These are phyloP conservation scores for Diplocarpon rosae DNA, from an alignment of 2,329 filamentous ascomycete genomes.

Conservation along the genomic window DNA sequence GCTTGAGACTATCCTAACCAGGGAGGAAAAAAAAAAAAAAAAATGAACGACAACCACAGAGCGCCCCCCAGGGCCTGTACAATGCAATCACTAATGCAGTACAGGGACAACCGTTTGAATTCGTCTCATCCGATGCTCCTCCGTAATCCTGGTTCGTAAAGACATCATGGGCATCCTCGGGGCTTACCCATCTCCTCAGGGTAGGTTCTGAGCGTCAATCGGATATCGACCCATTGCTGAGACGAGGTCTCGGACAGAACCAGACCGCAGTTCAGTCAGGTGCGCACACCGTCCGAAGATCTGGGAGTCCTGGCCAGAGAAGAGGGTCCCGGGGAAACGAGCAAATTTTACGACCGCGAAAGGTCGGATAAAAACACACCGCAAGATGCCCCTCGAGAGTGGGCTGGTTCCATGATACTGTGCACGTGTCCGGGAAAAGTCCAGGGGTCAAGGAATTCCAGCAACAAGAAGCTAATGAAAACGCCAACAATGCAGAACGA, in stretches of 20 bases:
- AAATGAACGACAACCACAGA: constrained; percentile 16
- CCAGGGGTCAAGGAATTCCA: constrained; percentile 17
- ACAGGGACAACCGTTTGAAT: constrained; percentile 17
- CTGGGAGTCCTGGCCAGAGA: constrained; percentile 15
- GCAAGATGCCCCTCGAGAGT: constrained; percentile 14
- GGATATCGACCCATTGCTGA: constrained; percentile 14
- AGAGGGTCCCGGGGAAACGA: too few relatives aligned
- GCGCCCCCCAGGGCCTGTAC: constrained; percentile 23
- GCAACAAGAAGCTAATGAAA: constrained; percentile 19
- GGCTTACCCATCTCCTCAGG: constrained; percentile 17
- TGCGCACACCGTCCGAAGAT: constrained; percentile 12
- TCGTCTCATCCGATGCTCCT: constrained; percentile 14
- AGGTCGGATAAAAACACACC: constrained; percentile 13
- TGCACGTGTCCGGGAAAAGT: constrained; percentile 15
- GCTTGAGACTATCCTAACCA: constrained; percentile 18
- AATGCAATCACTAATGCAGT: constrained; percentile 27
- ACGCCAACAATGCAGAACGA: constrained; percentile 22
- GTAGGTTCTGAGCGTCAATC: constrained; percentile 12
- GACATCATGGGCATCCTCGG: constrained; percentile 19
- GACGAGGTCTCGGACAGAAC: constrained; percentile 8
- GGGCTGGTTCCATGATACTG: constrained; percentile 17
- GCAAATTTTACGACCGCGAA: constrained; percentile 15
- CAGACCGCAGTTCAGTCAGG: constrained; percentile 12
- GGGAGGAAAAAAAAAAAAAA: constrained; percentile 8
- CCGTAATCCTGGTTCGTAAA: constrained; percentile 20